A percentile compares a stretch with the other conserved stretches of the same genome.
Conservation (phyloP, 192 early-diverging fungal species). For the Entomortierella beljakovae region DNA sequence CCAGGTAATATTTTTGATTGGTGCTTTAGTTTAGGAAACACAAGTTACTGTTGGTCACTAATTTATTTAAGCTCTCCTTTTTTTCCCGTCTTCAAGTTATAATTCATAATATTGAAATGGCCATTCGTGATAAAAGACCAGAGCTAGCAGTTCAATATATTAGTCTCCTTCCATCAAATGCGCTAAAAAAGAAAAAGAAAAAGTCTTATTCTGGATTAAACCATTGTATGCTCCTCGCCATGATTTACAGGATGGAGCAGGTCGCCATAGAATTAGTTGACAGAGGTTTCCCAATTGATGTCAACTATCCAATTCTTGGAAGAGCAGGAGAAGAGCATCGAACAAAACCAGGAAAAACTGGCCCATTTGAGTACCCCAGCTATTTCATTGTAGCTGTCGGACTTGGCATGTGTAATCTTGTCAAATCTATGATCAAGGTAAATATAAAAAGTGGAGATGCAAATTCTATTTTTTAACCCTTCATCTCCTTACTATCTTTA, state of each 20-base stretch:
- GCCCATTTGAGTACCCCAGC: conserved; percentile 55
- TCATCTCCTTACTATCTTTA: neutral
- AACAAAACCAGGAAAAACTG: conserved; percentile 45
- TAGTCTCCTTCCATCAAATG: conserved; percentile 37
- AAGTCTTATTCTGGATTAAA: conserved; percentile 50
- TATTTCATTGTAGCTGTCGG: conserved; percentile 58
- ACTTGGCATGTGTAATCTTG: conserved; percentile 52
- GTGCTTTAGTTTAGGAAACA: neutral
- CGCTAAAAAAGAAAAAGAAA: conserved; percentile 60
- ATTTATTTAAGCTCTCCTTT: neutral
- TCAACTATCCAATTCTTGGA: conserved; percentile 56
- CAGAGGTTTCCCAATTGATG: conserved; percentile 54
- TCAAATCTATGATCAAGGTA: conserved; percentile 57
- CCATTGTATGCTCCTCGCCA: conserved; percentile 56
- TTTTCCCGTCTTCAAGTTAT: conserved; percentile 25
- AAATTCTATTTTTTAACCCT: neutral
- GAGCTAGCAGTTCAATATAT: conserved; percentile 53
- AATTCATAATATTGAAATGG: conserved; percentile 54
- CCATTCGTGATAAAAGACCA: conserved; percentile 55
- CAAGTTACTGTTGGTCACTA: neutral
- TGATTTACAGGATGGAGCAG: conserved; percentile 56
- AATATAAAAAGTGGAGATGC: too few species aligned
- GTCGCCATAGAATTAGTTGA: conserved; percentile 55
- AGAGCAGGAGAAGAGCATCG: conserved; percentile 46
- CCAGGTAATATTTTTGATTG: conserved; percentile 23